Evolutionary conservation across 148 eudicot species (phyloP).

Genomic region (Rhododendron ovatum): DNA sequence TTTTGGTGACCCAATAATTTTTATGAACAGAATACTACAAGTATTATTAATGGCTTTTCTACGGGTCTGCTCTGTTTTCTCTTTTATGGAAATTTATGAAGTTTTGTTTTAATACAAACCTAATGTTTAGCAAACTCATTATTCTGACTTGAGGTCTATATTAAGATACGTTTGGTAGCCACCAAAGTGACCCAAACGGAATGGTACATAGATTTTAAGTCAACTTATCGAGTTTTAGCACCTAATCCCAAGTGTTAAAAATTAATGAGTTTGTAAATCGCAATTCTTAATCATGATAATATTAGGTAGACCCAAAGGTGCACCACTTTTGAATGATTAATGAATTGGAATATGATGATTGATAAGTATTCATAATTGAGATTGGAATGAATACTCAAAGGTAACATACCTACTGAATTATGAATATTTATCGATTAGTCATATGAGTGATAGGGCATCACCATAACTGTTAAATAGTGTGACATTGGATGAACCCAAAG

Average conservation of each 20-base stretch:
- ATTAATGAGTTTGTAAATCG: not conserved
- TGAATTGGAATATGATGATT: not conserved
- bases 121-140: not conserved
- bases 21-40: not conserved
- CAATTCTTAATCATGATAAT: too few relatives aligned
- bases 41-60: not conserved
- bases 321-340: not conserved
- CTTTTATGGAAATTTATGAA: too few relatives aligned
- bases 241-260: too few relatives aligned
- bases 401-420: not conserved
- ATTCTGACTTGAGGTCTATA: not conserved
- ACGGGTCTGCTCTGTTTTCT: not conserved
- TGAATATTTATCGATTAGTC: not conserved
- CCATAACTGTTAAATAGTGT: not conserved
- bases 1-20: too few relatives aligned
- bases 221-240: too few relatives aligned
- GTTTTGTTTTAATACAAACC: not conserved
- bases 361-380: not conserved
- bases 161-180: not conserved
- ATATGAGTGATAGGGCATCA: not conserved
- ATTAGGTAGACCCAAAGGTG: not conserved
- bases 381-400: not conserved
- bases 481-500: not conserved
- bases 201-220: not conserved
- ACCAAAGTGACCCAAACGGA: not conserved